These are phyloP conservation scores for Fusarium aywerte DNA, from an alignment of 2,329 filamentous ascomycete genomes.

Conservation along the genomic window DNA sequence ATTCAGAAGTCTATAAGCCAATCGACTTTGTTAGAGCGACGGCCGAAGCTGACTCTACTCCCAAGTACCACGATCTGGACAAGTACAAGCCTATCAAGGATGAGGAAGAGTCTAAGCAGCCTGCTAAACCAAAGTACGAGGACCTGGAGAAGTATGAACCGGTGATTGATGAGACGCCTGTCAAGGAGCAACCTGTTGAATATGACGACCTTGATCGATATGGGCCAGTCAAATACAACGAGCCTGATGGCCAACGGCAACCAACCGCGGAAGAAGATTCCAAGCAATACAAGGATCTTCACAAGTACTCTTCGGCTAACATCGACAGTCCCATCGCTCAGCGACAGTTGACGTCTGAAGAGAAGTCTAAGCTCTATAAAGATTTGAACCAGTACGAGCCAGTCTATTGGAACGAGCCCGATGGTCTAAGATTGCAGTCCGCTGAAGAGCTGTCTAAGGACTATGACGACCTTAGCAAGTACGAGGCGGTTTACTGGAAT, in stretches of 20 bases:
- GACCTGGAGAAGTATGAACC: constrained; percentile 54
- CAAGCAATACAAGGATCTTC: constrained; percentile 53
- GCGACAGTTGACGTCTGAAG: constrained; percentile 47
- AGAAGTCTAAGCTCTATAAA: constrained; percentile 52
- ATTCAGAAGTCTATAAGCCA: constrained; percentile 52
- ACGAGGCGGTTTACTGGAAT: constrained; percentile 48
- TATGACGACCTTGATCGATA: constrained; percentile 55
- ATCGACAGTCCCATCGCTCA: constrained; percentile 47
- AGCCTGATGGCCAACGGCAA: constrained; percentile 41
- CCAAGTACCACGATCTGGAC: constrained; percentile 50
- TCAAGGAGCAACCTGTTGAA: constrained; percentile 42
- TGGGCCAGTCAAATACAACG: constrained; percentile 50
- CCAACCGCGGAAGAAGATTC: constrained; percentile 44
- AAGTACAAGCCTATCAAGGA: constrained; percentile 52
- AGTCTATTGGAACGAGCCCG: constrained; percentile 51
- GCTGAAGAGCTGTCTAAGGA: constrained; percentile 51
- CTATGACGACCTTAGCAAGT: constrained; percentile 52
- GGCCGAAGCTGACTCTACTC: constrained; percentile 37
- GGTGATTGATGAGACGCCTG: constrained; percentile 44
- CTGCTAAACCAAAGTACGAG: constrained; percentile 43
- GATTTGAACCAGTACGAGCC: constrained; percentile 55
- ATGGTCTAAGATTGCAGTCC: constrained; percentile 46
- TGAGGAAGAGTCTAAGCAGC: constrained; percentile 30
- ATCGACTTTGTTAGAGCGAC: constrained; percentile 41
- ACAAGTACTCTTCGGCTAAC: constrained; percentile 48